Conservation (phyloP, 2,329 filamentous ascomycete genomes). For the Phialophora tarda region DNA sequence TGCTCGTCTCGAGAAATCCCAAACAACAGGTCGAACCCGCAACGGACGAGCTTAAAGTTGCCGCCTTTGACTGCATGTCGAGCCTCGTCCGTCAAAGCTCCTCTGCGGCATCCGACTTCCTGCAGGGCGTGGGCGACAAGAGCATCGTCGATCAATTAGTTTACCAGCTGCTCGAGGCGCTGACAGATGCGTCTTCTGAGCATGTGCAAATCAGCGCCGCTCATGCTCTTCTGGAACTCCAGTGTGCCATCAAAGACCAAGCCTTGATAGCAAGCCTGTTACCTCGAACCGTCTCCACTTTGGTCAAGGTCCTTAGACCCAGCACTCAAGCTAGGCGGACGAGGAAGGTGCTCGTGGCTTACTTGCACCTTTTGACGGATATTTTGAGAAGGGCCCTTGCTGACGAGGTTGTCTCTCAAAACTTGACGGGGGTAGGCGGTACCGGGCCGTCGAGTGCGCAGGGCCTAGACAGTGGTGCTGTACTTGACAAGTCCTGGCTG, state of each 20-base stretch:
- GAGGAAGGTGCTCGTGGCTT: conserved; percentile 68
- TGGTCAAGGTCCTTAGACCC: conserved; percentile 75
- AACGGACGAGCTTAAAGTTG: conserved; percentile 75
- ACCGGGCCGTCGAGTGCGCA: conserved; percentile 33
- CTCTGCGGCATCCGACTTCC: conserved; percentile 53
- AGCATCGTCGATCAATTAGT: conserved; percentile 83
- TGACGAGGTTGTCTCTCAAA: conserved; percentile 47
- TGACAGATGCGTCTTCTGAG: conserved; percentile 67
- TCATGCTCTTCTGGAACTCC: conserved; percentile 66
- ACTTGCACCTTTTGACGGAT: conserved; percentile 63
- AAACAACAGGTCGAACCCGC: conserved; percentile 52
- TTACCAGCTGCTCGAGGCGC: conserved; percentile 76
- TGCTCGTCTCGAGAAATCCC: conserved; percentile 76
- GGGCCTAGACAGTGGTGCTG: conserved; percentile 43
- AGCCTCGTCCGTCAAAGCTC: conserved; percentile 62
- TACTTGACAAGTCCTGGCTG: conserved; percentile 69
- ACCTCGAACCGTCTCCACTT: conserved; percentile 81
- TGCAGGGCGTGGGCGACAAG: conserved; percentile 64
- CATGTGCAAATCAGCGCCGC: conserved; percentile 75
- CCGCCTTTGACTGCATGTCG: conserved; percentile 72
- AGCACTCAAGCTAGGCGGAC: conserved; percentile 66
- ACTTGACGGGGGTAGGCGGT: neutral
- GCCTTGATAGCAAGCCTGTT: conserved; percentile 83
- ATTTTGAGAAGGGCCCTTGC: conserved; percentile 55
- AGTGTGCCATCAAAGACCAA: conserved; percentile 69